Evolutionary conservation across 768 basidiomycete genomes (phyloP).

Genomic region (Pleurotus eryngii): DNA sequence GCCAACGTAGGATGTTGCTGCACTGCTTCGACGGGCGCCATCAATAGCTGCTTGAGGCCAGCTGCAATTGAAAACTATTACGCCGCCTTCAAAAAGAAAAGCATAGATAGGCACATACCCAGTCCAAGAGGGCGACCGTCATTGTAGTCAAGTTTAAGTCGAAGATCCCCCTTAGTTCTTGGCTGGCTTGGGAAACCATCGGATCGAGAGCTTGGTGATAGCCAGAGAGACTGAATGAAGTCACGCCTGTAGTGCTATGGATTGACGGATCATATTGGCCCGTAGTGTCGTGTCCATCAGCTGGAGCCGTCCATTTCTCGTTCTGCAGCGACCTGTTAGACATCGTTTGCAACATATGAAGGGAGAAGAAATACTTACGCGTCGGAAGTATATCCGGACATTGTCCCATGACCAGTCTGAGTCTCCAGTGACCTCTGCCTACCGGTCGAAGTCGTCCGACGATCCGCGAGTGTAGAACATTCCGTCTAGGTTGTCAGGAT

Average conservation of each 20-base stretch:
- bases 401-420: conserved; percentile 26
- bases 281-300: conserved; percentile 21
- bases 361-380: conserved; percentile 8
- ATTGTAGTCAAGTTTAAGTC: conserved; percentile 32
- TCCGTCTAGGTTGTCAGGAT: conserved; percentile 16
- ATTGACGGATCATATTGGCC: conserved; percentile 23
- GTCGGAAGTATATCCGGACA: conserved; percentile 20
- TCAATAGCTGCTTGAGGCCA: conserved; percentile 25
- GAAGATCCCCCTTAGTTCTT: conserved; percentile 18
- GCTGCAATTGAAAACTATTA: conserved; percentile 9
- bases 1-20: conserved; percentile 29
- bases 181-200: conserved; percentile 21
- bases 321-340: conserved; percentile 6
- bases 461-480: conserved; percentile 25
- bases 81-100: not conserved
- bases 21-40: conserved; percentile 24
- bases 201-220: conserved; percentile 14
- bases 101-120: conserved; percentile 10
- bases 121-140: conserved; percentile 27
- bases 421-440: conserved; percentile 20
- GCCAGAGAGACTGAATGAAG: conserved; percentile 17
- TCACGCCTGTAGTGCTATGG: conserved; percentile 22
- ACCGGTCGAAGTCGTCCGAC: conserved; percentile 21
- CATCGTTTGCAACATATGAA: not conserved
- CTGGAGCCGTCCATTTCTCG: conserved; percentile 15